Evolutionary conservation across 2,329 filamentous ascomycete species (phyloP), one percentile per base, ranked within the genome.

Genomic region (Cytospora piceae): DNA sequence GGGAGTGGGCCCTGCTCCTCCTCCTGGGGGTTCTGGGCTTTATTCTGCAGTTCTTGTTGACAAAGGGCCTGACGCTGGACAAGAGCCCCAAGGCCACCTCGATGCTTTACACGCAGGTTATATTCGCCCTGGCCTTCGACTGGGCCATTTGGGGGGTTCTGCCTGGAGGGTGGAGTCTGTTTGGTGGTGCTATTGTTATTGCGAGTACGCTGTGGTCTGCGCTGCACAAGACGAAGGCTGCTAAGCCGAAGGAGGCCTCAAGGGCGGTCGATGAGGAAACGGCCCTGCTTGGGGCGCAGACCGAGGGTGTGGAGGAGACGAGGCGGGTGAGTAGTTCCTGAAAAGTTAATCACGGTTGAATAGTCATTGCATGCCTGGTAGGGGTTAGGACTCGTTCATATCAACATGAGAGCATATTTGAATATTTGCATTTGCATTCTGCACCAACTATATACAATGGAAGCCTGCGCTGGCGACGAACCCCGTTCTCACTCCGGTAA

Each of bases 11-110:
- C 52, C 75, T 94, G 17, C 70, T 88, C 0, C 84, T 87, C 37
- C 79, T 77, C 0, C 80, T 95, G 12, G 90, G 90, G 0, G 72
- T 88, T 0, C 90, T 88, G 39, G 92, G 91, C 0, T 94, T 94
- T 71, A 72, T 90, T n/a, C 86, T 93, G 77, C 92, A 94, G 80
- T 90, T 92, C 63, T 81, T 94, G 8, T 78, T 94, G 0, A 93
- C 92, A 0, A 87, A 88, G 11, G 91, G 90, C 0, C 75, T 95
- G 39, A 79, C 90, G 62, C 85, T 91, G 69, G 89, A 92, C 68
- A 91, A 90, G 61, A 75, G 73, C 9, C 74, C 76, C 4, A 73
- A 76, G 58, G 75, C 74, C 6, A 76, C 74, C 6, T 56, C 69
- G 69, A 65, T 9, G 6, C 53, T 79, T 70, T 77, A 76, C 39